phyloP scores from a whole-genome alignment of 2,329 filamentous ascomycete species.

The Epichloe gansuensis region DNA sequence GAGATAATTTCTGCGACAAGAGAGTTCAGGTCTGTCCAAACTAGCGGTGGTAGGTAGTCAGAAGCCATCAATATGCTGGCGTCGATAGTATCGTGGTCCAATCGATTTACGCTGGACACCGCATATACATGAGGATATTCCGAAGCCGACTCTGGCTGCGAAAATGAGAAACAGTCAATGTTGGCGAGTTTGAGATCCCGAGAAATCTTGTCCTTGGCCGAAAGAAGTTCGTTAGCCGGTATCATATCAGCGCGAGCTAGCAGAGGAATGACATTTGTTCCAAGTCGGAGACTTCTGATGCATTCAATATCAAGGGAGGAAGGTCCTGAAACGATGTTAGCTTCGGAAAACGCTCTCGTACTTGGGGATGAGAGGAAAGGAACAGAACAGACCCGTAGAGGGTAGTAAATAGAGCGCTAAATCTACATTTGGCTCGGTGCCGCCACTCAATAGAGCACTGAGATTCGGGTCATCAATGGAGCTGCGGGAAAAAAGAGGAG shows the following conservation, averaged over 20 bases:
- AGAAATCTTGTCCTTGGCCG: slow-evolving; percentile 46
- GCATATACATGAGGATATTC: slow-evolving; percentile 46
- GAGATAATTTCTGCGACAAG: slow-evolving; percentile 69
- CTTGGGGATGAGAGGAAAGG: background rate
- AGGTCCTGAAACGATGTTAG: slow-evolving; percentile 18
- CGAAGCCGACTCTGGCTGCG: slow-evolving; percentile 17
- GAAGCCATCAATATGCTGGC: slow-evolving; percentile 87
- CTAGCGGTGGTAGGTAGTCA: slow-evolving; percentile 72
- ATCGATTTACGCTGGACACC: slow-evolving; percentile 59
- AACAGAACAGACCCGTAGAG: slow-evolving; percentile 41
- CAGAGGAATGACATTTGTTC: slow-evolving; percentile 78
- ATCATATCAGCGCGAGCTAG: slow-evolving; percentile 66
- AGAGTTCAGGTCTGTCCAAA: slow-evolving; percentile 56
- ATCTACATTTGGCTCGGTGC: slow-evolving; percentile 74
- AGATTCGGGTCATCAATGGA: slow-evolving; percentile 61
- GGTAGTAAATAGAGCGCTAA: slow-evolving; percentile 71
- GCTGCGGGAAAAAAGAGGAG: slow-evolving; percentile 24
- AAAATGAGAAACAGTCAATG: slow-evolving; percentile 57
- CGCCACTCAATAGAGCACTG: slow-evolving; percentile 63
- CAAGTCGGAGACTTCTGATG: slow-evolving; percentile 52
- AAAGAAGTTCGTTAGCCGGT: slow-evolving; percentile 39
- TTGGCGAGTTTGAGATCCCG: slow-evolving; percentile 42
- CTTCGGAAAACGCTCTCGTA: background rate
- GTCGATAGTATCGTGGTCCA: slow-evolving; percentile 76
- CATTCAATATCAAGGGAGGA: slow-evolving; percentile 48